Conservation (phyloP, 257 asterid genomes). For the Capsicum rhomboideum region DNA sequence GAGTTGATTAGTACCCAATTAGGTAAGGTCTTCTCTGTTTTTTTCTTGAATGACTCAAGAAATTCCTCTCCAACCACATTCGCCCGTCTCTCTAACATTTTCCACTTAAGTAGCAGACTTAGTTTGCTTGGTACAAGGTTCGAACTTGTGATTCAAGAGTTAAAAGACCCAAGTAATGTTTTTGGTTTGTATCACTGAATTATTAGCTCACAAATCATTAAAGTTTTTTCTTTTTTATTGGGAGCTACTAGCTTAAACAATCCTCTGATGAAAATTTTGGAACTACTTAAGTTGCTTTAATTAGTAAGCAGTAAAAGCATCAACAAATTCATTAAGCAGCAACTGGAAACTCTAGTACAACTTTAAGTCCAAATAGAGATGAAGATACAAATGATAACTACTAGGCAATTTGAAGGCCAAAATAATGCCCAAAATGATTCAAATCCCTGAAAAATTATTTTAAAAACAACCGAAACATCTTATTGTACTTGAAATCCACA, state of each 20-base stretch:
- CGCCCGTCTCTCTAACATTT: background rate
- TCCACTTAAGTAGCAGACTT: background rate
- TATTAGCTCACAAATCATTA: too few species aligned
- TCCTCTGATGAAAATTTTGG: background rate
- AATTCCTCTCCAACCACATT: background rate
- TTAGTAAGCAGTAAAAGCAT: background rate
- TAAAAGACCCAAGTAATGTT: too few species aligned
- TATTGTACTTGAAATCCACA: constrained; percentile 17
- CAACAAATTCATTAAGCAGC: background rate
- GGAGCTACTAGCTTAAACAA: too few species aligned
- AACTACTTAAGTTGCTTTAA: background rate
- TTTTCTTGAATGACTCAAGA: too few species aligned
- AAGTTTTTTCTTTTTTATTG: too few species aligned
- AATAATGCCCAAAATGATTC: constrained; percentile 12
- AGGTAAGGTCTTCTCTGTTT: background rate
- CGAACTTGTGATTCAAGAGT: too few species aligned
- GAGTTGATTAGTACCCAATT: background rate
- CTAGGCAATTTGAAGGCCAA: constrained; percentile 20
- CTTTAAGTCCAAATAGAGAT: background rate
- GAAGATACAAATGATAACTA: background rate
- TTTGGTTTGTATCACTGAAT: too few species aligned
- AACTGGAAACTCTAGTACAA: background rate
- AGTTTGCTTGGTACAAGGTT: background rate
- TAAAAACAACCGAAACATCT: background rate
- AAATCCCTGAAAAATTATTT: constrained; percentile 28